Conservation (phyloP, 139 green algal species). For the Picochlorum sp. region DNA sequence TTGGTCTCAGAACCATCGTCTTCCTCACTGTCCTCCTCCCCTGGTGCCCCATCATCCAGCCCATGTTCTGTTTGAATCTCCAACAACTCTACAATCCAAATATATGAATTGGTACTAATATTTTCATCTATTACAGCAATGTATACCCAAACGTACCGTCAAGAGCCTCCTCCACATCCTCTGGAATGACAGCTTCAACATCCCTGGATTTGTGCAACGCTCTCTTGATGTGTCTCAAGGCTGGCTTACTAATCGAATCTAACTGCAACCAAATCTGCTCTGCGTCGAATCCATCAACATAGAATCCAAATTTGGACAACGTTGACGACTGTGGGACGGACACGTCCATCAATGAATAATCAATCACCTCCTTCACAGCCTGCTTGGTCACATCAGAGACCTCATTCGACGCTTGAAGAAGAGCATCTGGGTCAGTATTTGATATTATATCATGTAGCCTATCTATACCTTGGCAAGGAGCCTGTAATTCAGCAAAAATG, state of each 20-base stretch:
- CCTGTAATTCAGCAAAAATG: too few species aligned
- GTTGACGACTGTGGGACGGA: neutral
- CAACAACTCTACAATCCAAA: too few species aligned
- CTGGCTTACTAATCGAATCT: slow-evolving; percentile 25
- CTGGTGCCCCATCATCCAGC: neutral
- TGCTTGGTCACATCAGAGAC: slow-evolving; percentile 37
- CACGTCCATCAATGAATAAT: slow-evolving; percentile 10
- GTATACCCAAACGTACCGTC: slow-evolving; percentile 16
- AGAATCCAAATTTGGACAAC: slow-evolving; percentile 17
- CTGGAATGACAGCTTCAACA: slow-evolving; percentile 24
- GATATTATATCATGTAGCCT: too few species aligned
- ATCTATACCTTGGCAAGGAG: too few species aligned
- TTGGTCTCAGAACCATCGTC: neutral
- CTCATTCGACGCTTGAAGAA: slow-evolving; percentile 47
- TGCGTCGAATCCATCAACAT: slow-evolving; percentile 55
- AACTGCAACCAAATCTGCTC: slow-evolving; percentile 70
- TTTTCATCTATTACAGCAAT: neutral
- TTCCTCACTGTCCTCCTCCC: neutral
- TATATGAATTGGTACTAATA: too few species aligned
- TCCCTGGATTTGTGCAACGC: slow-evolving; percentile 22
- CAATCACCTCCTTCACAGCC: slow-evolving; percentile 40
- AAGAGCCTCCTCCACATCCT: slow-evolving; percentile 32
- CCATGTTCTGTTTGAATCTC: too few species aligned
- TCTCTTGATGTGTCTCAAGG: slow-evolving; percentile 21
- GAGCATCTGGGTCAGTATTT: slow-evolving; percentile 28